phyloP scores from a whole-genome alignment of 2,329 filamentous ascomycete genomes.

The Colletotrichum sp. region DNA sequence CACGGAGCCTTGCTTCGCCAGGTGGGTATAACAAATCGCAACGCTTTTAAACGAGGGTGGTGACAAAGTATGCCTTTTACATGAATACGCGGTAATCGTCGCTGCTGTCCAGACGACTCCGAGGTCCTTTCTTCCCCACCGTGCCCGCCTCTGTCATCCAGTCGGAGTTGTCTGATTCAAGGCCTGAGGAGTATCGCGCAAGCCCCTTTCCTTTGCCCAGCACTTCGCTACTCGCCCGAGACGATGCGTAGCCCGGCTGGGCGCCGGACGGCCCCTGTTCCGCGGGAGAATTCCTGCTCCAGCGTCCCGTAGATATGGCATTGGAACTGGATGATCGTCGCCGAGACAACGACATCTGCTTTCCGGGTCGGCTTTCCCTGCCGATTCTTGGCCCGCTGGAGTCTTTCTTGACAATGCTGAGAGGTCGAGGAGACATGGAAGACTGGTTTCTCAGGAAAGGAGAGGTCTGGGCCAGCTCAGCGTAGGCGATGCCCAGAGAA shows the following conservation, averaged over 20 bases:
- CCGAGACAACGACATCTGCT: constrained; percentile 9
- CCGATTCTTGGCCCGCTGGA: not conserved
- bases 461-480: constrained; percentile 12
- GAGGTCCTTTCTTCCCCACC: constrained; percentile 1
- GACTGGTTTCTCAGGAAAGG: constrained; percentile 8
- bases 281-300: constrained; percentile 8
- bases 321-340: constrained; percentile 15
- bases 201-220: constrained; percentile 16
- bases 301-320: constrained; percentile 1
- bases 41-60: constrained; percentile 4
- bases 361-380: constrained; percentile 10
- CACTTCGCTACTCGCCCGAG: constrained; percentile 13
- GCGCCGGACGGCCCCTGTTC: not conserved
- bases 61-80: not conserved
- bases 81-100: constrained; percentile 22
- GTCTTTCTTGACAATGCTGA: constrained; percentile 17
- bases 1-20: not conserved
- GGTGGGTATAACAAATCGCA: constrained; percentile 22
- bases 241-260: constrained; percentile 6
- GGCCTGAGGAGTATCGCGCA: constrained; percentile 6
- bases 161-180: constrained; percentile 17
- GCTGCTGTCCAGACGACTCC: constrained; percentile 3
- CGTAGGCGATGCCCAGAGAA: constrained; percentile 19
- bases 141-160: constrained; percentile 22
- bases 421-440: constrained; percentile 16